Percentiles rank a stretch among this genome's conserved stretches.
Evolutionary conservation across 2,329 filamentous ascomycete species (phyloP).

Genomic region (Lachnellula suecica): DNA sequence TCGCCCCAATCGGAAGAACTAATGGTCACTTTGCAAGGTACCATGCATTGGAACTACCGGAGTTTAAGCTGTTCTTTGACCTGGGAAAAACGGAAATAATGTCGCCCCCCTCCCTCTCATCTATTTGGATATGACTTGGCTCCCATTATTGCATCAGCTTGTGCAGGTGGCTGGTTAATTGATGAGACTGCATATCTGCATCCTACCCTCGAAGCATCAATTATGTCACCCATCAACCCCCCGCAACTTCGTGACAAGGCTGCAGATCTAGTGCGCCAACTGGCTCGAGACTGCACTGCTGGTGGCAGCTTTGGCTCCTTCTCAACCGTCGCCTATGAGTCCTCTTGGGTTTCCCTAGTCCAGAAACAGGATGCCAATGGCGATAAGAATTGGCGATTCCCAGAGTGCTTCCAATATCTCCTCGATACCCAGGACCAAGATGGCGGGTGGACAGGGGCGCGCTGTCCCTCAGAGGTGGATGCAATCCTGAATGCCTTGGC

Average conservation of each 20-base stretch:
- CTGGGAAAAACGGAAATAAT: too few relatives aligned
- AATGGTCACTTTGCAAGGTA: too few relatives aligned
- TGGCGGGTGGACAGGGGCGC: background rate
- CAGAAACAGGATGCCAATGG: background rate
- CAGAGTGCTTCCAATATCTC: background rate
- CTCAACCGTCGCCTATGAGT: background rate
- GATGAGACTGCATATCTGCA: too few relatives aligned
- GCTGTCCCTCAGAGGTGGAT: conserved; percentile 1
- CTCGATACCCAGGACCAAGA: background rate
- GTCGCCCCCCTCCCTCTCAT: too few relatives aligned
- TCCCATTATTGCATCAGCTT: too few relatives aligned
- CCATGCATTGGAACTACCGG: too few relatives aligned
- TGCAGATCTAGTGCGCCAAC: background rate
- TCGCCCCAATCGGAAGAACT: too few relatives aligned
- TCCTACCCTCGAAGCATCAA: too few relatives aligned
- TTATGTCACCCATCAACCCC: too few relatives aligned
- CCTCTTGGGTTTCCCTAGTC: background rate
- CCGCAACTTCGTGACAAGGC: background rate
- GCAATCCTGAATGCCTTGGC: conserved; percentile 4
- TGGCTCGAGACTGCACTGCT: background rate
- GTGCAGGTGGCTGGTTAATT: too few relatives aligned
- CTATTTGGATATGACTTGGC: too few relatives aligned
- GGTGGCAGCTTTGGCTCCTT: background rate
- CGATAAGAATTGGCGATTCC: background rate
- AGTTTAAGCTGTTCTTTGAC: too few relatives aligned